Conservation (phyloP, 1,284 basidiomycete genomes). For the Chalciporus sp. region DNA sequence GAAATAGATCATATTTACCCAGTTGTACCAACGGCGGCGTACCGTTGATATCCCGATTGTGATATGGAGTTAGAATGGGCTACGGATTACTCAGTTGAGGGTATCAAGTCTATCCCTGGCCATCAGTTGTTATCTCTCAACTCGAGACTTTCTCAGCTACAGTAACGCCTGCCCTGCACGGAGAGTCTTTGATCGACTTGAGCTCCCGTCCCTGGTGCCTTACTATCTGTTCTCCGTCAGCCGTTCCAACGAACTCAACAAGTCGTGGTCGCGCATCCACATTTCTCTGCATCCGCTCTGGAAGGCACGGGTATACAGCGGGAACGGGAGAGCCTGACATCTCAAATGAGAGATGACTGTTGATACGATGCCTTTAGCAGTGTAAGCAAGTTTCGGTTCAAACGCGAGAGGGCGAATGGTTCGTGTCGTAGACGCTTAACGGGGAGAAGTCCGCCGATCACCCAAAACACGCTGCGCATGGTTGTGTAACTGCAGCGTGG, state of each 20-base stretch:
- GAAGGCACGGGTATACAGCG: neutral
- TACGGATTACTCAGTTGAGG: neutral
- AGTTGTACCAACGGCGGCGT: neutral
- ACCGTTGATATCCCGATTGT: constrained; percentile 1
- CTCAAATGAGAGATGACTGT: neutral
- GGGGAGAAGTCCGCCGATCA: constrained; percentile 9
- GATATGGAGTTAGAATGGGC: neutral
- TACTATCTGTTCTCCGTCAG: neutral
- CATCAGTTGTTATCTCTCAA: neutral
- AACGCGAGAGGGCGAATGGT: constrained; percentile 5
- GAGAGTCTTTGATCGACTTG: neutral
- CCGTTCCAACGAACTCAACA: neutral
- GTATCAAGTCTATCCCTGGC: neutral
- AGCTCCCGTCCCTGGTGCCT: constrained; percentile 30
- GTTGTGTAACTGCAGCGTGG: constrained; percentile 25
- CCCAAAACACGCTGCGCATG: constrained; percentile 20
- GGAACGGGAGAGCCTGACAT: neutral
- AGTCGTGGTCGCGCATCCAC: neutral
- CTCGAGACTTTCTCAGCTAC: neutral
- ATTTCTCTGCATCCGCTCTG: neutral
- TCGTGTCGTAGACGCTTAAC: neutral
- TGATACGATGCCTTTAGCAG: neutral
- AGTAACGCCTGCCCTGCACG: neutral
- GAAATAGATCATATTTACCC: neutral
- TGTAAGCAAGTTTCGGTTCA: neutral